Conservation (phyloP, 108 stramenopile species). For the Skeletonema grethae region DNA sequence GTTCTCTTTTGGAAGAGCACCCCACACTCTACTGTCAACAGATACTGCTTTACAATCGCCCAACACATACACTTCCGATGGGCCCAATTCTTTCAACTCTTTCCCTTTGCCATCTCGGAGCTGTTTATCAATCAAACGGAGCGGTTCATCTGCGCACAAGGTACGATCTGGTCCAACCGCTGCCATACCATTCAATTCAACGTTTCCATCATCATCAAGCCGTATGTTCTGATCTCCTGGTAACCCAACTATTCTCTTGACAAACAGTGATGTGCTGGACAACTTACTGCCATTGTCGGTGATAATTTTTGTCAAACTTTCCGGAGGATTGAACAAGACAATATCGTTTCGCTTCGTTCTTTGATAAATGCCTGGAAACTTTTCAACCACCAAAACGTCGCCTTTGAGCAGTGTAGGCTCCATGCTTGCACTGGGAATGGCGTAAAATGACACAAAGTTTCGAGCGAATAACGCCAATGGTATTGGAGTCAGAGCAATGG, state of each 20-base stretch:
- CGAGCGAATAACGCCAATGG: constrained; percentile 31
- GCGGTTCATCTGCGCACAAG: constrained; percentile 43
- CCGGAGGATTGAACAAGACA: constrained; percentile 56
- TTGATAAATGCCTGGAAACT: constrained; percentile 47
- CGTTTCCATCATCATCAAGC: constrained; percentile 27
- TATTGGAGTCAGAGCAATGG: constrained; percentile 51
- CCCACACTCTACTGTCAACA: constrained; percentile 50
- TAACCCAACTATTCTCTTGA: constrained; percentile 44
- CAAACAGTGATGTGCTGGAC: constrained; percentile 45
- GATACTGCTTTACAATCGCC: constrained; percentile 52
- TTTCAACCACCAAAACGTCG: constrained; percentile 57
- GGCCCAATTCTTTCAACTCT: constrained; percentile 19
- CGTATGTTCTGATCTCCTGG: constrained; percentile 42
- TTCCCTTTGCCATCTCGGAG: constrained; percentile 43
- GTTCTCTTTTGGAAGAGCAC: constrained; percentile 44
- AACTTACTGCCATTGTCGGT: constrained; percentile 33
- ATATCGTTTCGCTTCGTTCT: constrained; percentile 50
- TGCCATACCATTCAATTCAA: constrained; percentile 19
- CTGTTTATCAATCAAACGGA: constrained; percentile 41
- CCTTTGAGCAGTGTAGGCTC: constrained; percentile 54
- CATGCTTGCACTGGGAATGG: constrained; percentile 53
- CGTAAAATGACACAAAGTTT: constrained; percentile 45
- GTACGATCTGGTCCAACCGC: constrained; percentile 42
- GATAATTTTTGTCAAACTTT: constrained; percentile 46
- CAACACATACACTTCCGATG: constrained; percentile 46